Percentiles rank a stretch among this genome's conserved stretches.
These are phyloP conservation scores for Pseudocercospora fijiensis DNA, from an alignment of 2,329 filamentous ascomycete species.

Conservation along the genomic window DNA sequence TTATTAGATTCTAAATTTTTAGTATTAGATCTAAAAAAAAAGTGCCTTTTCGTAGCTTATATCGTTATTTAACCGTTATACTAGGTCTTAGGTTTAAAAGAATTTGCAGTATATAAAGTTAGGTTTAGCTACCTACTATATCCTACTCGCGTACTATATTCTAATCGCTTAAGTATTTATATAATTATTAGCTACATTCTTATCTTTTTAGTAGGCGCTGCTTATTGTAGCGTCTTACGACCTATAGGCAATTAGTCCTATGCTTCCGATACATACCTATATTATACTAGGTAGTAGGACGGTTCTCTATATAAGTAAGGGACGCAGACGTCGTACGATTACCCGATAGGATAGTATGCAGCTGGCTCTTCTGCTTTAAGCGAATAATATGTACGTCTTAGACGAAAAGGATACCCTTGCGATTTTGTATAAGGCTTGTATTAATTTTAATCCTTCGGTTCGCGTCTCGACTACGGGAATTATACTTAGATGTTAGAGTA, in stretches of 20 bases:
- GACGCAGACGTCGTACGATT: not conserved
- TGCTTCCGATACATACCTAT: not conserved
- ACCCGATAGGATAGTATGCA: not conserved
- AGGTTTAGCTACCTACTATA: not conserved
- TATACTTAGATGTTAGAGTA: too few species aligned
- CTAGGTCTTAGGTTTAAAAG: too few species aligned
- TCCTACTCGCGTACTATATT: not conserved
- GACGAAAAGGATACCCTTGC: not conserved
- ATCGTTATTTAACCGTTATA: too few species aligned
- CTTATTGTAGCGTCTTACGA: not conserved
- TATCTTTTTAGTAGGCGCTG: not conserved
- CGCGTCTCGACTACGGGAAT: too few species aligned
- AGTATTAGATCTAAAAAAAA: too few species aligned
- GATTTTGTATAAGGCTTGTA: not conserved
- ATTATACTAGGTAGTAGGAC: not conserved
- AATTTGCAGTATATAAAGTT: too few species aligned
- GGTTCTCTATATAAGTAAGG: not conserved
- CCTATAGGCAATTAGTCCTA: not conserved
- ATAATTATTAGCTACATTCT: not conserved
- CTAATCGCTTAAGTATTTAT: not conserved
- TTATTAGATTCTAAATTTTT: too few species aligned
- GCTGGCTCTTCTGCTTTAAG: not conserved
- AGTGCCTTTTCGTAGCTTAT: too few species aligned
- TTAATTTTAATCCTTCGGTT: not conserved
- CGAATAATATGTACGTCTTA: not conserved